Conservation (phyloP, 1,139 yeast genomes). For the Candida tunisiensis region DNA sequence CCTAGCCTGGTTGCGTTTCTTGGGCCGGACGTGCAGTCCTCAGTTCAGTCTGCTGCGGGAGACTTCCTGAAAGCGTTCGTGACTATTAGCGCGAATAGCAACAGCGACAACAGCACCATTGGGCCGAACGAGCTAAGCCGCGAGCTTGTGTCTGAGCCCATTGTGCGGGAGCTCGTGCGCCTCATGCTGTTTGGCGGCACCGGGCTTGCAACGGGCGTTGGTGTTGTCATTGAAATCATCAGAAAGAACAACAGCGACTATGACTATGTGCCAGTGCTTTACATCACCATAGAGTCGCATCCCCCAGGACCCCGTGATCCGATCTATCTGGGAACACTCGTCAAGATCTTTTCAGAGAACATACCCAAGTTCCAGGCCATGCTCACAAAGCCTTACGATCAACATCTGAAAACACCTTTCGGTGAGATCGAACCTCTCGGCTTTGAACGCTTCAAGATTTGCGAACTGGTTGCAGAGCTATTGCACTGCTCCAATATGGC, state of each 20-base stretch:
- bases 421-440: conserved; percentile 80
- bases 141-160: conserved; percentile 64
- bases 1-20: conserved; percentile 41
- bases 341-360: conserved; percentile 60
- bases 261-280: conserved; percentile 77
- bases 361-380: conserved; percentile 53
- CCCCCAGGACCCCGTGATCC: conserved; percentile 96
- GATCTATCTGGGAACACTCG: conserved; percentile 76
- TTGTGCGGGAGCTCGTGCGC: conserved; percentile 47
- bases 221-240: conserved; percentile 86
- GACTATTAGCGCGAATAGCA: conserved; percentile 87
- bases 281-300: conserved; percentile 75
- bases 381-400: conserved; percentile 23
- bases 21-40: conserved; percentile 37
- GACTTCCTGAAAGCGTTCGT: conserved; percentile 89
- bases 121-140: conserved; percentile 95
- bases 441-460: conserved; percentile 85
- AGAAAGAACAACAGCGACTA: conserved; percentile 93
- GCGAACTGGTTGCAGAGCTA: conserved; percentile 88
- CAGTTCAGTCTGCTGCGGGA: conserved; percentile 85
- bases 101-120: conserved; percentile 65
- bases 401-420: conserved; percentile 45
- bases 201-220: conserved; percentile 89
- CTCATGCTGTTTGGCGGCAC: conserved; percentile 87
- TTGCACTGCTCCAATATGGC: conserved; percentile 97